Evolutionary conservation across 2,329 filamentous ascomycete genomes (phyloP).

Genomic region (Neonectria punicea): DNA sequence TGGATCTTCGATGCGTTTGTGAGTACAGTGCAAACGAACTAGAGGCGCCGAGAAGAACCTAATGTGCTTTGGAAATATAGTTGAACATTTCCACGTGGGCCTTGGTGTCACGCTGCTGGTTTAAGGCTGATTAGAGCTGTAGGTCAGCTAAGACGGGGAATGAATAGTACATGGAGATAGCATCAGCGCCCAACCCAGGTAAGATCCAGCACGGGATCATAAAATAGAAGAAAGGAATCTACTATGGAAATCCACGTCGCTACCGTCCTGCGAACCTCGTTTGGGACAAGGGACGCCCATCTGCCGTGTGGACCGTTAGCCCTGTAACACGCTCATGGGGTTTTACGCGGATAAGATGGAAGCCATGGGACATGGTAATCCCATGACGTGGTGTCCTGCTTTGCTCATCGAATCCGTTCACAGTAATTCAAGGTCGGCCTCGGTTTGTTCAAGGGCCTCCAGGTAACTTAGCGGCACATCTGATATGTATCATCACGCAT

Average conservation of each 20-base stretch:
- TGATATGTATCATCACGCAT: background rate
- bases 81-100: background rate
- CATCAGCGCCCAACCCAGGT: background rate
- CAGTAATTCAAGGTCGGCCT: background rate
- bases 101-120: background rate
- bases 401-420: background rate
- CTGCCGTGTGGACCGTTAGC: background rate
- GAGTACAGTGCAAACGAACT: background rate
- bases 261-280: background rate
- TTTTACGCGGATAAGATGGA: slow-evolving; percentile 5
- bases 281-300: background rate
- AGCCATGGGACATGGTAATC: background rate
- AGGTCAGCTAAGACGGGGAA: too few relatives aligned
- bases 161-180: background rate
- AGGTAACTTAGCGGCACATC: background rate
- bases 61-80: background rate
- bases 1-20: background rate
- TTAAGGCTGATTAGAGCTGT: background rate
- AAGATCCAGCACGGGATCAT: too few relatives aligned
- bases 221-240: background rate
- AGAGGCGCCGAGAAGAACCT: background rate
- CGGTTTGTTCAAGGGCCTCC: background rate
- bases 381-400: slow-evolving; percentile 4
- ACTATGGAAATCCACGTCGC: background rate
- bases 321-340: background rate